phyloP scores from a whole-genome alignment of 768 basidiomycete species.

The Phlegmacium glaucopus region DNA sequence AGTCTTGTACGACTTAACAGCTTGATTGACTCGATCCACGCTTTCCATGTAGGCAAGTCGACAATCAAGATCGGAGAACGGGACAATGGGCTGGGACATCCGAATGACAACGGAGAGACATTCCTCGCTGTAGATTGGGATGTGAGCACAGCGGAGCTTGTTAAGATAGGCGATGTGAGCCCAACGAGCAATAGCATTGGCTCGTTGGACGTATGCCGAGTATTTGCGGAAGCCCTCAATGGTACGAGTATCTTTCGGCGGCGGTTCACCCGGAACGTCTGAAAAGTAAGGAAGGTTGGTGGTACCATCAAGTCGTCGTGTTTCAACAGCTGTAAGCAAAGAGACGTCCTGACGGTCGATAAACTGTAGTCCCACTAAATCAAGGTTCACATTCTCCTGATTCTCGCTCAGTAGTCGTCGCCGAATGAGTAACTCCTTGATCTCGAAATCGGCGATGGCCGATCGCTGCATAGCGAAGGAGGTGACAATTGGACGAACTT shows the following conservation, averaged over 20 bases:
- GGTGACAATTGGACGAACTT: constrained; percentile 79
- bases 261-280: constrained; percentile 58
- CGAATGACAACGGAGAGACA: constrained; percentile 35
- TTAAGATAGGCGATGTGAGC: constrained; percentile 73
- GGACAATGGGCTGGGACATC: constrained; percentile 48
- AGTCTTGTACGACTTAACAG: constrained; percentile 61
- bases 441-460: constrained; percentile 73
- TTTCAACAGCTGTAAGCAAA: constrained; percentile 49
- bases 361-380: constrained; percentile 63
- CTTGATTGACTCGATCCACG: constrained; percentile 35
- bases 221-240: constrained; percentile 67
- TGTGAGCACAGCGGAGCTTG: constrained; percentile 54
- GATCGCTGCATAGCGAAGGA: constrained; percentile 75
- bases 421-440: constrained; percentile 86
- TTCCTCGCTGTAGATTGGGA: constrained; percentile 47
- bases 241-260: constrained; percentile 72
- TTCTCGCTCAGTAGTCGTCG: constrained; percentile 59
- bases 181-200: constrained; percentile 58
- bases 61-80: constrained; percentile 41
- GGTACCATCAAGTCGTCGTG: constrained; percentile 56
- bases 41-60: constrained; percentile 41
- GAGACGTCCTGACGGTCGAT: constrained; percentile 53
- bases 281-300: constrained; percentile 47
- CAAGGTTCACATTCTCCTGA: constrained; percentile 56
- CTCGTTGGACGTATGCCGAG: constrained; percentile 44